Evolutionary conservation across 495 filamentous ascomycete genomes (phyloP).

Genomic region (Hypoxylon subgilvum): DNA sequence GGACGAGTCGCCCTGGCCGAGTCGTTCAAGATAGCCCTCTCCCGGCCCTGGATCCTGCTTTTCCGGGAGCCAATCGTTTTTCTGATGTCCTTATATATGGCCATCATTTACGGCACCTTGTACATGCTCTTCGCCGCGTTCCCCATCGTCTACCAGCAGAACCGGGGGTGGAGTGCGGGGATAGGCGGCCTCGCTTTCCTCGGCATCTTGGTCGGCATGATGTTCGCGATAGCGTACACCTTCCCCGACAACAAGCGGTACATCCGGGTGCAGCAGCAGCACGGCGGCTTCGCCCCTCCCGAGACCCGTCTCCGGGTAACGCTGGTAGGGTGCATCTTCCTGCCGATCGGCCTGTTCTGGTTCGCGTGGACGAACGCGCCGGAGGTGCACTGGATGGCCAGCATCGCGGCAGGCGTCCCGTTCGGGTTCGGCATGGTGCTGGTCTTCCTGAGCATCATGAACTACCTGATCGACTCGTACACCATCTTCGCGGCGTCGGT

Average conservation of each 20-base stretch:
- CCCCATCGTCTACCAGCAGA: conserved; percentile 70
- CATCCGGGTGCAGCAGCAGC: conserved; percentile 55
- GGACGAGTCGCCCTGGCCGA: conserved; percentile 43
- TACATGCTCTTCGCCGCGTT: conserved; percentile 86
- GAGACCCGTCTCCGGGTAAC: conserved; percentile 76
- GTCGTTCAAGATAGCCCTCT: conserved; percentile 49
- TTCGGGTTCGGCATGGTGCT: conserved; percentile 79
- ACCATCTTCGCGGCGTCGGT: conserved; percentile 76
- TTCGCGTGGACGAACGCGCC: conserved; percentile 75
- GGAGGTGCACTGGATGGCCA: conserved; percentile 70
- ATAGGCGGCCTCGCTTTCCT: conserved; percentile 73
- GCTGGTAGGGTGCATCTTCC: conserved; percentile 68
- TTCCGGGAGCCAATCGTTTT: conserved; percentile 75
- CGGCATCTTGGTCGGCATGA: conserved; percentile 73
- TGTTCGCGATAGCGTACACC: conserved; percentile 63
- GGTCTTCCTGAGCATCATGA: conserved; percentile 69
- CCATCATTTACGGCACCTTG: conserved; percentile 38
- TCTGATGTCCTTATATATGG: conserved; percentile 65
- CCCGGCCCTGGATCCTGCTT: conserved; percentile 74
- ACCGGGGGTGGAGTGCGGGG: conserved; percentile 68
- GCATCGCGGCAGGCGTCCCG: conserved; percentile 64
- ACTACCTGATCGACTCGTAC: conserved; percentile 74
- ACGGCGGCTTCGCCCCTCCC: conserved; percentile 61
- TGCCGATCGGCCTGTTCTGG: conserved; percentile 73
- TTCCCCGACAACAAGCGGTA: conserved; percentile 67